Conservation (phyloP, 2,329 filamentous ascomycete species). For the Zarea fungicola region DNA sequence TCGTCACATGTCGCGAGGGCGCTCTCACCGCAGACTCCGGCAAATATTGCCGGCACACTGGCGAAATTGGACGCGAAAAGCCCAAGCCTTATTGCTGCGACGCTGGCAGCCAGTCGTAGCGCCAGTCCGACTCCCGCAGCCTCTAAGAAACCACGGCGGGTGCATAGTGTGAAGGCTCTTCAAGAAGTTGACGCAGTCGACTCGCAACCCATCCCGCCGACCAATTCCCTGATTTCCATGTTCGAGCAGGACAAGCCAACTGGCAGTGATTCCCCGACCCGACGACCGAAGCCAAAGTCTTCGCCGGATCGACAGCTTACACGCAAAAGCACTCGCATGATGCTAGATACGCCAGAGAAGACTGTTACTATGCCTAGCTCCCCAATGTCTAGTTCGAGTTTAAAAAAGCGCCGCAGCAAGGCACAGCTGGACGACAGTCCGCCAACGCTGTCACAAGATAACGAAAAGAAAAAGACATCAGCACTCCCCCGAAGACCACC, state of each 20-base stretch:
- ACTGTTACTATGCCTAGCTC: background rate
- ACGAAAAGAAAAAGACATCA: background rate
- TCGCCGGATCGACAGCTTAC: background rate
- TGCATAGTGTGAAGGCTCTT: constrained; percentile 25
- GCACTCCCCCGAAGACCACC: background rate
- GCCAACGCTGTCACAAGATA: background rate
- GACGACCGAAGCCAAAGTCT: constrained; percentile 24
- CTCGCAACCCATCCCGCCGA: constrained; percentile 54
- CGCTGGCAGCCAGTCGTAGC: constrained; percentile 51
- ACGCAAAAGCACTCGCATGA: constrained; percentile 1
- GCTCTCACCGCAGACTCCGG: constrained; percentile 2
- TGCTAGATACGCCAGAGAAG: background rate
- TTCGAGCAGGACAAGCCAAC: constrained; percentile 45
- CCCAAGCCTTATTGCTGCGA: constrained; percentile 52
- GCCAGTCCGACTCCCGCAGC: constrained; percentile 34
- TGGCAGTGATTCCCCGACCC: constrained; percentile 29
- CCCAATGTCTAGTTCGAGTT: background rate
- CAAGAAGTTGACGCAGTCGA: constrained; percentile 31
- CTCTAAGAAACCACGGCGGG: constrained; percentile 22
- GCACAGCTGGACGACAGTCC: background rate
- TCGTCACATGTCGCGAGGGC: background rate
- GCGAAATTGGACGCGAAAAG: constrained; percentile 39
- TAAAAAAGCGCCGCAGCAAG: background rate
- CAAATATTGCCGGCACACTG: background rate
- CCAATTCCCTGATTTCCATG: constrained; percentile 60